Evolutionary conservation across 176 grass and related monocot species (phyloP), one percentile per base, ranked within the genome.

Genomic region (Lolium multiflorum): DNA sequence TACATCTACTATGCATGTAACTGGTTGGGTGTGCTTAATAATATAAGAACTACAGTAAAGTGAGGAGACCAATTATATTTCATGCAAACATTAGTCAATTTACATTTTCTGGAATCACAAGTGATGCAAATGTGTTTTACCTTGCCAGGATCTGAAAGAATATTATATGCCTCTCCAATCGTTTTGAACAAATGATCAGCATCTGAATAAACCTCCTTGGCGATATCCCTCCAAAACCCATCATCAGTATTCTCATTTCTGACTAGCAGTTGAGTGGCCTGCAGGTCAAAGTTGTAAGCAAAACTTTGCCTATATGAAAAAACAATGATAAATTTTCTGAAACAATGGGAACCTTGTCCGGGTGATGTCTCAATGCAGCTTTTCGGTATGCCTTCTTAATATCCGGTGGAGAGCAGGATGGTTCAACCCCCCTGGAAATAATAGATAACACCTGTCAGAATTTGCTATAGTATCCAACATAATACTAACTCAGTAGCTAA

Each of bases 321-420:
- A 77, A 60, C 14, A 89, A 76, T 43, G 68, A 57, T 76, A 80
- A 82, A 50, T 57, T 47, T 3, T 71, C 12, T 88, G 1, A 43
- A 71, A 18, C 37, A 70, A 81, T 47, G 22, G 28, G 17, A 66
- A 95, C 95, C 91, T 97, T 99, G 56, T 99, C 97, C 46, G 97
- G 97, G 68, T 99, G 97, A 88, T 99, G 94, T 80, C 78, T 92
- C 72, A 97, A 80, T 78, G 97, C 97, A 90, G 97, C 94, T 87
- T 99, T 99, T 37, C 94, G 87, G 69, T 99, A 99, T 4, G 94
- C 92, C 77, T 97, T 99, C 85, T 99, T 99, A 81, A 99, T 84
- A 82, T 97, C 97, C 60, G 87, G 87, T 83, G 77, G 18, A 84
- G 97, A 88, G 60, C 91, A 93, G 31, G 89, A 94, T 81, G 74